These are phyloP conservation scores for Thalassiosira profunda DNA, from an alignment of 108 stramenopile genomes.

Conservation along the genomic window DNA sequence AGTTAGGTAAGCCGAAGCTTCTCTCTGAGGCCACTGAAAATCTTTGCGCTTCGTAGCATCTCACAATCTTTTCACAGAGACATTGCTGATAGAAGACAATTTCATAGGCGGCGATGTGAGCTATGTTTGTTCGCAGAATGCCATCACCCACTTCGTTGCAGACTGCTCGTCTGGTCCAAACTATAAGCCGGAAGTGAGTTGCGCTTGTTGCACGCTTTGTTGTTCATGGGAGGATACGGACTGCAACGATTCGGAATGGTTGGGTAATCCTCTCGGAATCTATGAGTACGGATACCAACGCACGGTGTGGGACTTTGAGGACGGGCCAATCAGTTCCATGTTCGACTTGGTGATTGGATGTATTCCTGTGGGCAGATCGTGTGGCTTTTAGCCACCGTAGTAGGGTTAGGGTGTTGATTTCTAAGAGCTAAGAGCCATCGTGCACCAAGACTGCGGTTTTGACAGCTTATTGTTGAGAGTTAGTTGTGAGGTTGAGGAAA, in stretches of 20 bases:
- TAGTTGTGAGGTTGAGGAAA: too few relatives aligned
- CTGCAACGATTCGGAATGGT: conserved; percentile 49
- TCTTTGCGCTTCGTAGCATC: not conserved
- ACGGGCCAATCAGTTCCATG: too few relatives aligned
- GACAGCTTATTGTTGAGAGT: too few relatives aligned
- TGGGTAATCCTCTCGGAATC: conserved; percentile 30
- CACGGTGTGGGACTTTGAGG: conserved; percentile 35
- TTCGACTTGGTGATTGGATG: too few relatives aligned
- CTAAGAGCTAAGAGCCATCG: too few relatives aligned
- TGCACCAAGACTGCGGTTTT: too few relatives aligned
- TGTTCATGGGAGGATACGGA: conserved; percentile 29
- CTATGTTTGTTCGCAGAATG: conserved; percentile 30
- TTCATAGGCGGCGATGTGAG: conserved; percentile 26
- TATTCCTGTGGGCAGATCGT: too few relatives aligned
- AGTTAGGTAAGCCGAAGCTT: not conserved
- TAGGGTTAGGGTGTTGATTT: too few relatives aligned
- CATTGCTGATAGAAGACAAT: conserved; percentile 41
- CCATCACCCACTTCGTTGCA: conserved; percentile 34
- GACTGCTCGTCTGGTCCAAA: conserved; percentile 33
- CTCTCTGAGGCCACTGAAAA: not conserved
- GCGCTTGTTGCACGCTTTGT: conserved; percentile 50
- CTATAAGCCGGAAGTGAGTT: conserved; percentile 40
- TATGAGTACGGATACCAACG: conserved; percentile 40
- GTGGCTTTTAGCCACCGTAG: too few relatives aligned
- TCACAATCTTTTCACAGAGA: conserved; percentile 8